Evolutionary conservation across 2,329 filamentous ascomycete genomes (phyloP), one percentile per base, ranked within the genome.

Genomic region (Neopestalotiopsis clavispora): DNA sequence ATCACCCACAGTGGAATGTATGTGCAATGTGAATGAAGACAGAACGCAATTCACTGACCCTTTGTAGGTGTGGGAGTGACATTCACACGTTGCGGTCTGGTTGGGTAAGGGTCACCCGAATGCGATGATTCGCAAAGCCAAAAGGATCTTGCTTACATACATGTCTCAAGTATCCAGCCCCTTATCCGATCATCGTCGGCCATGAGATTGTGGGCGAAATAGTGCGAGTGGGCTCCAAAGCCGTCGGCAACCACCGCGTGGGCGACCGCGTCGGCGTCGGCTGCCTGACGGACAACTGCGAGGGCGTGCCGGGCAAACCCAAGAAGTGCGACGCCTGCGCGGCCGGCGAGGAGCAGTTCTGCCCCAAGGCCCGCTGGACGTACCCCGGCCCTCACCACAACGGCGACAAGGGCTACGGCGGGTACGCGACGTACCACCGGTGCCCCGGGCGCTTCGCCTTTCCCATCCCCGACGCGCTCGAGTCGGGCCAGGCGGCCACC

Each of bases 401-500:
- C 71, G 85, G 86, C 4, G 81, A 77, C 71, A 87, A 84, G 74
- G 85, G 84, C 9, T 88, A 88, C 73, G 90, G 89, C 14, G 89
- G 85, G 63, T 78, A 78, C 60, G 70, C 72, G 30, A 71, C 71
- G n/a, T 68, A 73, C 67, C 70, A 74, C 63, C 71, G 73, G 45
- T 65, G 66, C 9, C 69, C 69, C 4, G 71, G 67, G 13, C 70
- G 69, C 5, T 91, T 91, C 70, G 78, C 76, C 5, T 74, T 83
- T 68, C 80, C 80, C 71, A 80, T 83, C 52, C 80, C 80, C 5
- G 77, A 79, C 17, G 72, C 70, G 6, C 65, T 83, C 9, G 68
- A 71, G 28, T 75, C 75, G 2, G 76, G 75, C n/a, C 73, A 79
- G 23, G 79, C 80, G 12, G 81, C 90, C n/a, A 89, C 90, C 4